Base-by-base conservation (phyloP, 1,139 yeast species). In the Komagataea norvegica region DNA sequence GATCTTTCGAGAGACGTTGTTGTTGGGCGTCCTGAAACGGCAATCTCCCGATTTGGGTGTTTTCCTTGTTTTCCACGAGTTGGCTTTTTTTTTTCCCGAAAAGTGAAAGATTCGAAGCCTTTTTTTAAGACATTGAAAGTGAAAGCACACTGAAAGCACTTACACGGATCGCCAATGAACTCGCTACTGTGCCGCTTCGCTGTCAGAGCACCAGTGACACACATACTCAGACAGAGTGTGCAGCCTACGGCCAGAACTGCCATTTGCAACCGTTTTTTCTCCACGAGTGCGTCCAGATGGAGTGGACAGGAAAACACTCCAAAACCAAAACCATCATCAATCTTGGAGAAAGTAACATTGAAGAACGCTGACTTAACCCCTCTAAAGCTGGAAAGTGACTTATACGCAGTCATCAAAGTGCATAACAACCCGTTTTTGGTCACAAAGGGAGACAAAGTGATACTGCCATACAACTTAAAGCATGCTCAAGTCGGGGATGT, bases 361-460 rank as follows among this genome's bases (percentile, higher is more conserved):
- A 38, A 36, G 29, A 37, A 20, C 36, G 49, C 59, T 21, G 77
- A 72, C 43, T 54, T 72, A 36, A 61, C 68, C 3, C 79, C 87
- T 9, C 63, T 89, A 46, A 84, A 81, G 56, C 72, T 77, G 41
- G 85, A 87, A 45, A 64, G 67, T 34, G 70, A 74, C 45, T 64
- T 91, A 30, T 91, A 88, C 56, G 98, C 98, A 35, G 71, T 86
- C 8, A 73, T 89, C 50, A 79, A 77, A 53, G 73, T 93, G 33
- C 93, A 88, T 64, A 79, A 82, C 59, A 78, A 88, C 61, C 87
- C 94, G 33, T 89, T 86, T 55, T 67, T 91, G 45, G 94, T 93
- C 17, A 88, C 98, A 16, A 77, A 81, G 49, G 98, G 98, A 16
- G 99, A 93, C 60, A 74, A 70, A 48, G 75, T 91, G 36, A 72